Conservation (phyloP, 495 filamentous ascomycete genomes). For the Daldinia decipiens region DNA sequence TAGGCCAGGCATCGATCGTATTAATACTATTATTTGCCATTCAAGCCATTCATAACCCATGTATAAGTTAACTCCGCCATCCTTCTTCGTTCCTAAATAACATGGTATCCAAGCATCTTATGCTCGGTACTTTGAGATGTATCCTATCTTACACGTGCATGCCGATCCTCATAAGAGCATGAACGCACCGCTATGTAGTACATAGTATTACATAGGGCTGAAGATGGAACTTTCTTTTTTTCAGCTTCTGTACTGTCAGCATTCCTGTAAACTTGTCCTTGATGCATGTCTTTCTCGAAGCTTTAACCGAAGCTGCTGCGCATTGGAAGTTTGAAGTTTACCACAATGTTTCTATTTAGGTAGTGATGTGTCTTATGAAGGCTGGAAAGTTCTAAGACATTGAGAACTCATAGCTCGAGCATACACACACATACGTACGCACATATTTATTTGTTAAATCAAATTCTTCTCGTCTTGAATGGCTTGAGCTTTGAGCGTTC, state of each 20-base stretch:
- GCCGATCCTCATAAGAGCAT: slow-evolving; percentile 24
- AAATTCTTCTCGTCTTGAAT: no score
- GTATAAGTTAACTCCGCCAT: not conserved
- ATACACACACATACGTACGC: no score
- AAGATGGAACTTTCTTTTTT: slow-evolving; percentile 3
- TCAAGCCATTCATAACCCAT: not conserved
- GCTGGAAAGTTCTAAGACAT: no score
- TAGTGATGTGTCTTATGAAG: not conserved
- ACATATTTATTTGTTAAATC: no score
- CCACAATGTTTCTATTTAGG: not conserved
- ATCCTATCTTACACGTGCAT: not conserved
- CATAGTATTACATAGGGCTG: slow-evolving; percentile 31
- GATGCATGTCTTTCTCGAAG: not conserved
- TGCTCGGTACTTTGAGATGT: slow-evolving; percentile 1
- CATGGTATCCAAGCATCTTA: slow-evolving; percentile 1
- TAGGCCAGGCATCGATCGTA: not conserved
- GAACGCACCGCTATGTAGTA: not conserved
- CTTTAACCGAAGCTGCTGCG: not conserved
- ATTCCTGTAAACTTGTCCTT: not conserved
- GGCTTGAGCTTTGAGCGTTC: no score
- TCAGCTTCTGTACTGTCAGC: not conserved
- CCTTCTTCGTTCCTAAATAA: not conserved
- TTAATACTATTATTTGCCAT: not conserved
- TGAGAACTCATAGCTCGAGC: no score
- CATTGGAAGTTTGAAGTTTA: not conserved